These are phyloP conservation scores for Moricandia arvensis DNA, from an alignment of 345 rosid genomes.

Conservation along the genomic window DNA sequence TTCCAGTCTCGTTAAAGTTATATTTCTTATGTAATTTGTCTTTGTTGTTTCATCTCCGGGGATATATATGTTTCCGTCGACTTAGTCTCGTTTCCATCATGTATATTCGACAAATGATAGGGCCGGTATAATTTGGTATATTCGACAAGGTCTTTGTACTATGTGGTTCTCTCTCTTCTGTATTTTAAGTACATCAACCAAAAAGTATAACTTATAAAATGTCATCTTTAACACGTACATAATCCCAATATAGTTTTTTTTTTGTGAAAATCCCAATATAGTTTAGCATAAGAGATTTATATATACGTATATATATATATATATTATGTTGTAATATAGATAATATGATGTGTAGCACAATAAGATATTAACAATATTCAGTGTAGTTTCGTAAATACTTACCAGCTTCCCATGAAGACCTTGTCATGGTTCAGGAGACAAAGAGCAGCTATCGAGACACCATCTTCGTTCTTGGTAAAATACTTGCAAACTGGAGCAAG, in stretches of 20 bases:
- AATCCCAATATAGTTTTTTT: background rate
- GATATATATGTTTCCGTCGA: too few relatives aligned
- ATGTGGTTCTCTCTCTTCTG: background rate
- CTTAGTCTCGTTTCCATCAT: too few relatives aligned
- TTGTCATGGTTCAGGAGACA: slow-evolving; percentile 83
- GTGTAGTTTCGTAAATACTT: background rate
- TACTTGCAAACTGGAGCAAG: slow-evolving; percentile 77
- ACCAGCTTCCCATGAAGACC: slow-evolving; percentile 95
- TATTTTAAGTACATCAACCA: background rate
- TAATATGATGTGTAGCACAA: background rate
- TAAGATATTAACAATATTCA: background rate
- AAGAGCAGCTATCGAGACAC: slow-evolving; percentile 64
- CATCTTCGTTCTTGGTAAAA: slow-evolving; percentile 73
- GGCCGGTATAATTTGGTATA: background rate
- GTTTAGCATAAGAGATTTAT: background rate
- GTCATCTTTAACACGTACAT: background rate
- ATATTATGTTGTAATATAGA: background rate
- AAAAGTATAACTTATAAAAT: background rate
- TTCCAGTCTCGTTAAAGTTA: background rate
- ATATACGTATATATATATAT: too few relatives aligned
- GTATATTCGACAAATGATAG: too few relatives aligned
- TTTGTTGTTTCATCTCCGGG: too few relatives aligned
- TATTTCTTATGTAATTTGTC: too few relatives aligned
- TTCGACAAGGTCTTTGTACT: background rate
- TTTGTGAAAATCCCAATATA: background rate